Evolutionary conservation across 495 filamentous ascomycete species (phyloP).

Genomic region (Lophiotrema nucula): DNA sequence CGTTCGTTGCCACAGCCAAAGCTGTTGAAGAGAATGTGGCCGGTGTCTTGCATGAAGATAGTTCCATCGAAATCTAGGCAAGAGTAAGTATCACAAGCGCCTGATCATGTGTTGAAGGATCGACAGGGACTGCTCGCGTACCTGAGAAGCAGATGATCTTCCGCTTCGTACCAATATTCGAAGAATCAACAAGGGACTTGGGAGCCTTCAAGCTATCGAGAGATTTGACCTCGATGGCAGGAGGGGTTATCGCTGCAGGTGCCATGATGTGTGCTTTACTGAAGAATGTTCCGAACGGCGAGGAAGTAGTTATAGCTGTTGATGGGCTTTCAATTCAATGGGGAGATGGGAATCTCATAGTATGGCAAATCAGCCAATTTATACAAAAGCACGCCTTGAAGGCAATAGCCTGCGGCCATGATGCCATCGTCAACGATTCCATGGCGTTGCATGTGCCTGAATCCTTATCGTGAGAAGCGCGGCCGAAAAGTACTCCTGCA

Average conservation of each 20-base stretch:
- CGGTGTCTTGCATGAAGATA: conserved; percentile 78
- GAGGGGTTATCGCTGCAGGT: conserved; percentile 22
- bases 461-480: conserved; percentile 24
- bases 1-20: conserved; percentile 62
- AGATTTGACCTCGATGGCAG: conserved; percentile 25
- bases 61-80: conserved; percentile 69
- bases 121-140: conserved; percentile 33
- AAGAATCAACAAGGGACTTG: conserved; percentile 11
- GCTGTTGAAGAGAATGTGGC: conserved; percentile 69
- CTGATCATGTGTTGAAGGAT: conserved; percentile 1
- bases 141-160: conserved; percentile 58
- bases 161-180: conserved; percentile 39
- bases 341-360: no score
- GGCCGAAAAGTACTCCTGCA: no score
- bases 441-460: neutral
- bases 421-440: conserved; percentile 13
- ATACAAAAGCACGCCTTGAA: neutral
- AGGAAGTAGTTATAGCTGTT: no score
- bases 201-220: conserved; percentile 10
- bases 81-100: neutral
- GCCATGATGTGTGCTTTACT: no score
- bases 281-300: no score
- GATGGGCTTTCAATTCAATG: no score
- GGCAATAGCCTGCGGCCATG: conserved; percentile 9
- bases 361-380: neutral